phyloP scores from a whole-genome alignment of 208 protist genomes.

The Leishmania tropica region DNA sequence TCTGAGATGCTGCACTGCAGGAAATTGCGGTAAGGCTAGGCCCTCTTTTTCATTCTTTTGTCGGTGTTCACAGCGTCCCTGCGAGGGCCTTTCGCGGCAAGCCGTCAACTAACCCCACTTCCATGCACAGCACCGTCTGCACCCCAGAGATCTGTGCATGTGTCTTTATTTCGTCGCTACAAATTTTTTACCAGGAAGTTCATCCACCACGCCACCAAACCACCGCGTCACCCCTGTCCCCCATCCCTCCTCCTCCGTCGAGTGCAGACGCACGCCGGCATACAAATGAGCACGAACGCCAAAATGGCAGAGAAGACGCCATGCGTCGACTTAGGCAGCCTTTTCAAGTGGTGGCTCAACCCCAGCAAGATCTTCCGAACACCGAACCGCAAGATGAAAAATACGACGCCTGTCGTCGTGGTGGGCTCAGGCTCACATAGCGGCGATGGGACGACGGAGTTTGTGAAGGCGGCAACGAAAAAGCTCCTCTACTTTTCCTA shows the following conservation, averaged over 20 bases:
- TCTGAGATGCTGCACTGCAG: not conserved
- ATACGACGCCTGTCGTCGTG: constrained; percentile 30
- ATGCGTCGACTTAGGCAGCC: constrained; percentile 41
- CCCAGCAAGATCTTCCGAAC: constrained; percentile 21
- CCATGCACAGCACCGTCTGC: not conserved
- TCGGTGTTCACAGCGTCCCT: not conserved
- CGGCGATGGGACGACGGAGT: constrained; percentile 35
- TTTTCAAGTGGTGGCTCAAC: constrained; percentile 50
- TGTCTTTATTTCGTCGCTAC: not conserved
- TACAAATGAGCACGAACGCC: not conserved
- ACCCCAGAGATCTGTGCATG: not conserved
- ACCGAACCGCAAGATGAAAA: constrained; percentile 15
- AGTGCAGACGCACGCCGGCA: not conserved
- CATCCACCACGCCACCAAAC: too few species aligned
- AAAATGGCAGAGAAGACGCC: constrained; percentile 19
- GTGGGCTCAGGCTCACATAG: constrained; percentile 42
- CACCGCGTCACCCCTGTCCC: not conserved
- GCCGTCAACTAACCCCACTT: not conserved
- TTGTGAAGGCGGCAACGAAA: constrained; percentile 28
- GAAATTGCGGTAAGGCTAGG: not conserved
- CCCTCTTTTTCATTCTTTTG: not conserved
- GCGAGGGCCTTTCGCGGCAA: not conserved
- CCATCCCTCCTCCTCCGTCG: not conserved
- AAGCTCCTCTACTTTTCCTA: constrained; percentile 87
- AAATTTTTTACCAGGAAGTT: too few species aligned